Base-by-base conservation (phyloP, 2,329 filamentous ascomycete species). In the Pyricularia pennisetigena region DNA sequence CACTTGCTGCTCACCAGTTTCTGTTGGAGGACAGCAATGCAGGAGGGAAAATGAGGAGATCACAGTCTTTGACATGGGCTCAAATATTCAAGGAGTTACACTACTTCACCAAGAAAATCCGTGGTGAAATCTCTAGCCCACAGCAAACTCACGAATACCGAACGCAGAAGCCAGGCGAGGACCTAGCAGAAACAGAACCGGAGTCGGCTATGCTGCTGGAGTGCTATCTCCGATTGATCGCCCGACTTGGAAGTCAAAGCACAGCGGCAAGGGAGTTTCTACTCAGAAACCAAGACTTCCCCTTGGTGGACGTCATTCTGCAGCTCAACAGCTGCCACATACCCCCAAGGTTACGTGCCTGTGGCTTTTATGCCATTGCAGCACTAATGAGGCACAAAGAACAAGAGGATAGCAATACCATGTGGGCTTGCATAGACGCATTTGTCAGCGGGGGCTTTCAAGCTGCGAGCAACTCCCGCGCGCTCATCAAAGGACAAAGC, bases 201-300 rank as follows among this genome's bases (percentile, higher is more conserved):
- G 96, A 99, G 77, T 96, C 92, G 59, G 89, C 90, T n/a, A 91
- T 97, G 79, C 97, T 99, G 92, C 83, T 99, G 30, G 93, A 97
- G 75, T 94, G 93, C 73, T 98, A 98, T 76, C 83, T 99, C 67
- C 88, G 94, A 32, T 84, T 99, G 5, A 91, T 97, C 73, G 88
- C 92, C 3, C 93, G 96, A 76, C 82, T 99, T 10, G 89, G 90
- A 70, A 83, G 85, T 26, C 88, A 94, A 75, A 97, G 92, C 74
- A 82, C 85, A 69, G 81, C 83, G 24, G 90, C 93, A 1, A 86
- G 94, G 66, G 80, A 85, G 41, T 97, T 90, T 82, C 83, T 98
- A 69, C 80, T 96, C 26, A 29, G 41, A 14, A 84, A 87, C 61
- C 81, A 87, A 69, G 85, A 82, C 68, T 24, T 32, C 29, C 78